phyloP scores from a whole-genome alignment of 1,284 basidiomycete genomes.

The Ganoderma meredithae region DNA sequence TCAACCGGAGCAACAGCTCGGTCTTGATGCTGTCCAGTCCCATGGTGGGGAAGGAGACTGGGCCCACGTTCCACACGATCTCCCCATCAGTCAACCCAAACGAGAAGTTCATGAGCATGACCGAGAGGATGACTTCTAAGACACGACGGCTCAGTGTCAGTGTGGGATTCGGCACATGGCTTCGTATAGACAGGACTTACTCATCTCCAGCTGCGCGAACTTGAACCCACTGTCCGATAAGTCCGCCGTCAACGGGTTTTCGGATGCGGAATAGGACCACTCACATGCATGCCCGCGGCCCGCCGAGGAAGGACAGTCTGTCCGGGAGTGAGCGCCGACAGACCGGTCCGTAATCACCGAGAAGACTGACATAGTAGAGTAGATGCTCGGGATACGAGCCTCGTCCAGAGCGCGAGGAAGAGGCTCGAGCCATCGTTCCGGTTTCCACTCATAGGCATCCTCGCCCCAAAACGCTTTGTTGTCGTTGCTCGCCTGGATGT shows the following conservation, averaged over 20 bases:
- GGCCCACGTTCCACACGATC: slow-evolving; percentile 32
- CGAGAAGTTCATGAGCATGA: slow-evolving; percentile 19
- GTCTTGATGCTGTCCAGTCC: slow-evolving; percentile 7
- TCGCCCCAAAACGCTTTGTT: slow-evolving; percentile 34
- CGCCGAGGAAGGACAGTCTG: slow-evolving; percentile 46
- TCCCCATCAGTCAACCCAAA: slow-evolving; percentile 31
- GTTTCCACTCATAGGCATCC: slow-evolving; percentile 35
- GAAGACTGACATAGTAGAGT: slow-evolving; percentile 30
- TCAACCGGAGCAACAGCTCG: slow-evolving; percentile 8
- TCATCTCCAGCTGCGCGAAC: slow-evolving; percentile 46
- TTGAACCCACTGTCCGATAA: slow-evolving; percentile 41
- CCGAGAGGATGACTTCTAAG: slow-evolving; percentile 25
- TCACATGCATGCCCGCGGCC: slow-evolving; percentile 44
- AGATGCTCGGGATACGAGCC: slow-evolving; percentile 30
- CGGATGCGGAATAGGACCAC: slow-evolving; percentile 11
- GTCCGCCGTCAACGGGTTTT: background rate
- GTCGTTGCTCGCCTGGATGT: slow-evolving; percentile 29
- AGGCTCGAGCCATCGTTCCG: slow-evolving; percentile 32
- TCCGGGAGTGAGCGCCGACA: background rate
- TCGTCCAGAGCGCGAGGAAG: slow-evolving; percentile 23
- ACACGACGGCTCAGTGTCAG: background rate
- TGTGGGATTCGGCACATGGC: too few species aligned
- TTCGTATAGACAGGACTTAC: slow-evolving; percentile 29
- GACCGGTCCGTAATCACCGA: too few species aligned
- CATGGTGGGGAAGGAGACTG: slow-evolving; percentile 5